Conservation (phyloP, 371 early-diverging fungal genomes). For the Mucor circinelloides region DNA sequence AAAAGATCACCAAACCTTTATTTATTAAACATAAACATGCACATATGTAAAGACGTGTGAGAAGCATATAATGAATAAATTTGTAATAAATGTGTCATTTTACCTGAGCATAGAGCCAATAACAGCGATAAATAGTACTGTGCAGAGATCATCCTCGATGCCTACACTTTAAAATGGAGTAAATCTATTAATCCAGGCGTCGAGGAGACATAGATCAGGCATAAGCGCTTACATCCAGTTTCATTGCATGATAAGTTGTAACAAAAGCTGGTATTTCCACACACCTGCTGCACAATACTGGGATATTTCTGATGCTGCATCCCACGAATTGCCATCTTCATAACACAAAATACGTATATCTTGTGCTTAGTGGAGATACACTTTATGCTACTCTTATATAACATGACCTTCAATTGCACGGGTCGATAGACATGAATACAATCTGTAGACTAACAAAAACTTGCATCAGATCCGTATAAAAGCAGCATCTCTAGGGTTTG, state of each 20-base stretch:
- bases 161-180: not conserved
- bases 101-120: not conserved
- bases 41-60: not conserved
- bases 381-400: slow-evolving; percentile 17
- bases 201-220: not conserved
- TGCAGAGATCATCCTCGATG: not conserved
- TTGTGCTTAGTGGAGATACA: slow-evolving; percentile 24
- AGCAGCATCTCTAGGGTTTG: not conserved
- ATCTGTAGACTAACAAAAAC: slow-evolving; percentile 15
- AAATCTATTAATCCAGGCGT: not conserved
- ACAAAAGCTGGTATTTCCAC: slow-evolving; percentile 2
- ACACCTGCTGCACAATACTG: slow-evolving; percentile 4
- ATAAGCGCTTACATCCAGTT: not conserved
- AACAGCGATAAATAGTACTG: not conserved
- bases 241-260: not conserved
- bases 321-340: slow-evolving; percentile 23
- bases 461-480: slow-evolving; percentile 3
- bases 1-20: not conserved
- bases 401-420: slow-evolving; percentile 10
- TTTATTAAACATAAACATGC: not conserved
- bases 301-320: slow-evolving; percentile 11
- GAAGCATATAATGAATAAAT: not conserved
- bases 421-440: slow-evolving; percentile 13
- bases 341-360: slow-evolving; percentile 22
- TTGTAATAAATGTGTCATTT: not conserved